Evolutionary conservation across 345 rosid species (phyloP), one percentile per base, ranked within the genome.

Genomic region (Brassica carinata): DNA sequence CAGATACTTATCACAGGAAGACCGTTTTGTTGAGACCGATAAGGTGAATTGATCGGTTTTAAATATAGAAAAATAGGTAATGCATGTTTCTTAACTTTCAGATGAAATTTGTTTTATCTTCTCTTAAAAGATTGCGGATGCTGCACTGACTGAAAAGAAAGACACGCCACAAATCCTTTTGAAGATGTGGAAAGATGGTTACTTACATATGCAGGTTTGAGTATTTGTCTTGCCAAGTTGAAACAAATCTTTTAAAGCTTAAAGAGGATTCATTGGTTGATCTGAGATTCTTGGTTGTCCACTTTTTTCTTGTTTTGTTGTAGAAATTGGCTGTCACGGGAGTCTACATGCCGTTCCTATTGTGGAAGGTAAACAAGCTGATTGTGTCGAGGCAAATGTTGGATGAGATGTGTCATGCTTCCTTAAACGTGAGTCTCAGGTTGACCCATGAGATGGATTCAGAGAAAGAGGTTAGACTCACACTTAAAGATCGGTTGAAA

Each of bases 331-430:
- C 79, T 30, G 73, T 89, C 7, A 18, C 71, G 2, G 90, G 87
- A 66, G 78, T 57, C 48, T 84, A 79, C 68, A 1, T 69, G 7
- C 79, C 83, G 1, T 89, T 87, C 77, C 61, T 88, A 72, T 78
- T 93, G 92, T 96, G 96, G 99, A 96, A 89, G 74, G 91, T 90
- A 27, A 89, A 89, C 40, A 89, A 86, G 84, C 55, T 74, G 43
- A 75, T 62, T 38, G 86, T 90, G 55, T 80, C 77, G 84, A 82
- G 81, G 62, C 86, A 80, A 68, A 80, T 91, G 0, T 77, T 90
- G 66, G 96, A 90, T 78, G 97, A 91, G 80, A 88, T 96, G 99
- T 91, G 84, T 81, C 96, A 93, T 83, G 91, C 93, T 48, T 86
- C 89, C 3, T 77, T 93, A 69, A 96, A 92, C 90, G 75, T 96